Conservation (phyloP, 1,139 yeast species). For the Yamadazyma dendronema region DNA sequence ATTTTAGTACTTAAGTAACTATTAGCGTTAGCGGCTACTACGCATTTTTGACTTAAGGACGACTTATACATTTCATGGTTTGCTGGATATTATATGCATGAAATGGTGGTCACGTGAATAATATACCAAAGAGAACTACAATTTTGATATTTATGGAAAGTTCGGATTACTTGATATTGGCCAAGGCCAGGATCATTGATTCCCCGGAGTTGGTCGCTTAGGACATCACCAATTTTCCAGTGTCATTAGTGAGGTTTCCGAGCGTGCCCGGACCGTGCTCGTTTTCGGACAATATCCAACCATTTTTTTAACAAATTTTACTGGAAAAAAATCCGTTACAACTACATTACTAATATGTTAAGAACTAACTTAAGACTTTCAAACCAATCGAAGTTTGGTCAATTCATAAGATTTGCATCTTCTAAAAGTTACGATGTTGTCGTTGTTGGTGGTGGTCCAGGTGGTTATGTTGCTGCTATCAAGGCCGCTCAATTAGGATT, state of each 20-base stretch:
- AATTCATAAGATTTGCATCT: constrained; percentile 38
- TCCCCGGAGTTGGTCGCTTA: too few species aligned
- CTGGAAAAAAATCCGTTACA: background rate
- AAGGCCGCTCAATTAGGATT: constrained; percentile 96
- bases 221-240: too few species aligned
- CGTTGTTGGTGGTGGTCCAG: constrained; percentile 99
- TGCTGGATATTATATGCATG: too few species aligned
- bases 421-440: constrained; percentile 73
- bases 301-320: constrained; percentile 9
- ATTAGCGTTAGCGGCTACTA: too few species aligned
- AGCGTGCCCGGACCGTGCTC: constrained; percentile 13
- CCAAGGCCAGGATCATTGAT: too few species aligned
- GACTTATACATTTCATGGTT: too few species aligned
- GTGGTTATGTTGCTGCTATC: constrained; percentile 98
- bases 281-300: constrained; percentile 18
- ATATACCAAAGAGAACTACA: too few species aligned
- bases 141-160: too few species aligned
- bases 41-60: too few species aligned
- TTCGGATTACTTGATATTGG: too few species aligned
- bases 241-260: constrained; percentile 2
- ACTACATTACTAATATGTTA: constrained; percentile 13
- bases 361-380: constrained; percentile 8
- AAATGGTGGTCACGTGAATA: too few species aligned
- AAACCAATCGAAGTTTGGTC: constrained; percentile 8
- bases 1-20: too few species aligned